Conservation (phyloP, 345 rosid species). For the Boechera divaricarpa region DNA sequence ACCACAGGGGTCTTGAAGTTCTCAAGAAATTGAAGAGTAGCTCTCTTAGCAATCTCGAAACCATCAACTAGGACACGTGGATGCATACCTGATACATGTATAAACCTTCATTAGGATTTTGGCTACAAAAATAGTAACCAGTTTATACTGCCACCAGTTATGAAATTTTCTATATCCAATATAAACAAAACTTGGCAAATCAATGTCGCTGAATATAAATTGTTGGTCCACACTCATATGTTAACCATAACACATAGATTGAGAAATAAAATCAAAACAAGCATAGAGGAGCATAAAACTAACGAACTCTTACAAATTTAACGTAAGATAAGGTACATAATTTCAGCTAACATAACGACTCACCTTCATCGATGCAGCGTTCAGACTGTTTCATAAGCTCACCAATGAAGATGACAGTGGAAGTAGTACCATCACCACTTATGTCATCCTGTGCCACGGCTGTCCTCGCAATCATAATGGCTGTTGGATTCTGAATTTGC, state of each 20-base stretch:
- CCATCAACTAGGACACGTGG: slow-evolving; percentile 99
- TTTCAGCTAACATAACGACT: slow-evolving; percentile 26
- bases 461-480: slow-evolving; percentile 98
- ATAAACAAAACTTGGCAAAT: slow-evolving; percentile 23
- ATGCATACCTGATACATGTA: slow-evolving; percentile 80
- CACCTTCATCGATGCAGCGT: slow-evolving; percentile 95
- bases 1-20: slow-evolving; percentile 97
- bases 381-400: slow-evolving; percentile 99
- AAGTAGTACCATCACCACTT: slow-evolving; percentile 99
- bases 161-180: not conserved
- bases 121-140: slow-evolving; percentile 1
- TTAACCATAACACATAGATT: not conserved
- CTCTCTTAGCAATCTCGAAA: slow-evolving; percentile 94
- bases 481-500: slow-evolving; percentile 99
- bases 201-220: not conserved
- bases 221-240: not conserved
- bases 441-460: slow-evolving; percentile 99
- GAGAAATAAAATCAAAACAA: slow-evolving; percentile 5
- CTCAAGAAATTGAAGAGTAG: slow-evolving; percentile 90
- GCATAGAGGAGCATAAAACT: not conserved
- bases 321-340: not conserved
- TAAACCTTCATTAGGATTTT: slow-evolving; percentile 24
- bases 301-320: not conserved
- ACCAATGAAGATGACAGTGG: slow-evolving; percentile 94
- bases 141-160: not conserved